These are phyloP conservation scores for Starmera dryadoides DNA, from an alignment of 805 yeast species.

Conservation along the genomic window DNA sequence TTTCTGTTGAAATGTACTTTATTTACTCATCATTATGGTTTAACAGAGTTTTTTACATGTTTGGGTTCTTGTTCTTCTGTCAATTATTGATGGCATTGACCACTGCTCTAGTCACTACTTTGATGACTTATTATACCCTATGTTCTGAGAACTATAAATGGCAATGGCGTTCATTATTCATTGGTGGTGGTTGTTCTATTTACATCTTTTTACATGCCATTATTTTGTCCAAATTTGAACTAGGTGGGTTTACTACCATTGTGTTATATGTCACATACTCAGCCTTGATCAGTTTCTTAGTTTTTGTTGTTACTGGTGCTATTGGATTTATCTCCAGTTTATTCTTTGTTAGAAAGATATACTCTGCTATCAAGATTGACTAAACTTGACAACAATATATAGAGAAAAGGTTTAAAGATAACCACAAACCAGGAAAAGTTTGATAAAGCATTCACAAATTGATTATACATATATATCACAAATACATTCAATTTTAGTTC, in stretches of 20 bases:
- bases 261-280: constrained; percentile 84
- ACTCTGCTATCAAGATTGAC: constrained; percentile 82
- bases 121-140: constrained; percentile 76
- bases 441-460: neutral
- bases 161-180: constrained; percentile 91
- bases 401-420: neutral
- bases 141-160: constrained; percentile 91
- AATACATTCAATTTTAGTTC: too few species aligned
- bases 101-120: constrained; percentile 69
- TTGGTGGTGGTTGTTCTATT: constrained; percentile 84
- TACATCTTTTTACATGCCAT: constrained; percentile 84
- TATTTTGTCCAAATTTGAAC: constrained; percentile 57
- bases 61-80: constrained; percentile 91
- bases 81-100: constrained; percentile 77
- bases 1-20: constrained; percentile 92
- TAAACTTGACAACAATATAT: constrained; percentile 17
- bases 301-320: constrained; percentile 81
- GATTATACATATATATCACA: too few species aligned
- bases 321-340: constrained; percentile 75
- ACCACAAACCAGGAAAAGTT: neutral
- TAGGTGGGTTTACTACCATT: constrained; percentile 70
- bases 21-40: constrained; percentile 90
- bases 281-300: constrained; percentile 54
- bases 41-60: constrained; percentile 91
- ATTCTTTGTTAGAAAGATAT: constrained; percentile 71